These are phyloP conservation scores for Chrysoporthe cubensis DNA, from an alignment of 2,329 filamentous ascomycete species.

Conservation along the genomic window DNA sequence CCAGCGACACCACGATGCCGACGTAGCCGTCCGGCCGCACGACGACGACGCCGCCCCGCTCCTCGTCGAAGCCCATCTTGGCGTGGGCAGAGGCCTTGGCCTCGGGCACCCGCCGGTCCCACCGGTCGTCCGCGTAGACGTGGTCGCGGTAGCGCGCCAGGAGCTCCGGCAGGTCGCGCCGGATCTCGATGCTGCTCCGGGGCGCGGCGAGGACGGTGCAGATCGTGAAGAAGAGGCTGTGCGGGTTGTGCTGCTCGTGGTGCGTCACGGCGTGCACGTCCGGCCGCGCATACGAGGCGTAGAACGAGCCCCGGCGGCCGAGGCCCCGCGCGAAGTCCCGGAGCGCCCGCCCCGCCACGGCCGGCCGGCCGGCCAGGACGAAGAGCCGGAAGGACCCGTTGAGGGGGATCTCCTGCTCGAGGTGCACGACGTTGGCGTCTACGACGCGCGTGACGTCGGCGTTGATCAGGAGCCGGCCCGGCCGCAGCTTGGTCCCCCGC, in stretches of 20 bases:
- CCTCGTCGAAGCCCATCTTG: slow-evolving; percentile 80
- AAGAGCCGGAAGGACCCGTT: slow-evolving; percentile 90
- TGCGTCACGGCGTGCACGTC: slow-evolving; percentile 68
- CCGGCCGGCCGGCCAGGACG: slow-evolving; percentile 76
- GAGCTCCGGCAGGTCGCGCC: slow-evolving; percentile 68
- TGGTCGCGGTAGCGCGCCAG: slow-evolving; percentile 79
- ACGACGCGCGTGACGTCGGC: slow-evolving; percentile 83
- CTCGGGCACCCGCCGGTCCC: slow-evolving; percentile 70
- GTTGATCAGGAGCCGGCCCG: slow-evolving; percentile 77
- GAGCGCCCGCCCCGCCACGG: slow-evolving; percentile 64
- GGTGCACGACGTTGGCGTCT: slow-evolving; percentile 86
- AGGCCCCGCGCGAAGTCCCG: slow-evolving; percentile 71
- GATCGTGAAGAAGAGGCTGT: slow-evolving; percentile 80
- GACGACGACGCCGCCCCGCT: slow-evolving; percentile 78
- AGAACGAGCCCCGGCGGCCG: slow-evolving; percentile 71
- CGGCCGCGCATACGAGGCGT: slow-evolving; percentile 63
- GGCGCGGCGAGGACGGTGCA: slow-evolving; percentile 74
- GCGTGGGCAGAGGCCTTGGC: slow-evolving; percentile 77
- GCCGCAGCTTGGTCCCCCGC: slow-evolving; percentile 65
- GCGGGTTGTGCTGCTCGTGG: slow-evolving; percentile 84
- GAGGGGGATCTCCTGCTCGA: slow-evolving; percentile 86
- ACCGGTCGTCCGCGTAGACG: slow-evolving; percentile 84
- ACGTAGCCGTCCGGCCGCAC: slow-evolving; percentile 89
- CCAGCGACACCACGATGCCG: slow-evolving; percentile 72
- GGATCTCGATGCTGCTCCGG: slow-evolving; percentile 73